Evolutionary conservation across 805 yeast species (phyloP).

Genomic region (Pachysolen tannophilus): DNA sequence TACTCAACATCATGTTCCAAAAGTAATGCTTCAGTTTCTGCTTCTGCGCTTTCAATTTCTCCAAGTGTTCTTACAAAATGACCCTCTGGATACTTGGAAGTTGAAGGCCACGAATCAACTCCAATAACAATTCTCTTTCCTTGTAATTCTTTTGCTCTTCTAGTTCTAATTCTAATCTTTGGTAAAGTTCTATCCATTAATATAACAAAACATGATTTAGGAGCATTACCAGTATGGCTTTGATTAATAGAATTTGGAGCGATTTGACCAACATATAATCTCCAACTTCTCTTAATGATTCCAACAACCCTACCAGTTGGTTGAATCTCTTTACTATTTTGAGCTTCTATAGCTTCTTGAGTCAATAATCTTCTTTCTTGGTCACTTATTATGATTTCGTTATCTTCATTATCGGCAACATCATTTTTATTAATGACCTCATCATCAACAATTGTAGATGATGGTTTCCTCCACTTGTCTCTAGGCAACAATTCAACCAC

Average conservation of each 20-base stretch:
- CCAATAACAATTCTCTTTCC: constrained; percentile 90
- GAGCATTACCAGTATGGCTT: constrained; percentile 52
- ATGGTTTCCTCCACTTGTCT: constrained; percentile 81
- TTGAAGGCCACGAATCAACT: constrained; percentile 85
- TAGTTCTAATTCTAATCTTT: constrained; percentile 75
- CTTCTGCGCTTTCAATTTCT: constrained; percentile 82
- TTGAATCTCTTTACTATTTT: constrained; percentile 43
- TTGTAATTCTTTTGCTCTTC: constrained; percentile 74
- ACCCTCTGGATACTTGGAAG: constrained; percentile 84
- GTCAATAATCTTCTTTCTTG: constrained; percentile 66
- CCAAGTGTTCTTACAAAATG: constrained; percentile 90
- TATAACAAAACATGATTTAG: constrained; percentile 73
- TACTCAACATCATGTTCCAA: constrained; percentile 96
- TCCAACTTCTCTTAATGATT: constrained; percentile 84
- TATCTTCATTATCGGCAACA: constrained; percentile 45
- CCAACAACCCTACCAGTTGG: constrained; percentile 97
- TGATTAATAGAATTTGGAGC: constrained; percentile 61
- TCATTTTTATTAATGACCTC: constrained; percentile 52
- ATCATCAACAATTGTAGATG: constrained; percentile 73
- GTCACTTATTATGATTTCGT: constrained; percentile 46
- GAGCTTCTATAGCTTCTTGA: constrained; percentile 66
- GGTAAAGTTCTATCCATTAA: constrained; percentile 90
- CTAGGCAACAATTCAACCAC: constrained; percentile 85
- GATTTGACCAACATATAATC: constrained; percentile 91
- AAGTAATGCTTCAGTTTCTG: constrained; percentile 92